Evolutionary conservation across 495 filamentous ascomycete species (phyloP).

Genomic region (Thermochaetoides thermophila): DNA sequence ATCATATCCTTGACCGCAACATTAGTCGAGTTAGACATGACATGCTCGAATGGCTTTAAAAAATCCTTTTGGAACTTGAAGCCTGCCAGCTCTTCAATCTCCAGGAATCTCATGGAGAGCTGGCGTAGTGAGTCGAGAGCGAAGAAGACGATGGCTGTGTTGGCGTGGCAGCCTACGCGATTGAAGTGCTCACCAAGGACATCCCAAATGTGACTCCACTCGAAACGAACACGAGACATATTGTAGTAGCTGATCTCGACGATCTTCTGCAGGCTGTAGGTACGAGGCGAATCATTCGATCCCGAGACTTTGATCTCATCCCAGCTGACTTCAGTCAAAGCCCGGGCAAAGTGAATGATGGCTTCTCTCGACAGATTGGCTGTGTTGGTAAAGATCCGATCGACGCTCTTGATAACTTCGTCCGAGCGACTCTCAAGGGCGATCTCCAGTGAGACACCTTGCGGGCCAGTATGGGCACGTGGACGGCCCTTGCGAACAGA

Average conservation of each 20-base stretch:
- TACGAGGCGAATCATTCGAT: slow-evolving; percentile 84
- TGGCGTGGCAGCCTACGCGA: slow-evolving; percentile 86
- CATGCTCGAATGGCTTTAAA: slow-evolving; percentile 92
- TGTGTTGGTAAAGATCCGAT: slow-evolving; percentile 91
- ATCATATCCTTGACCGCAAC: slow-evolving; percentile 97
- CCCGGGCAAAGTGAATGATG: slow-evolving; percentile 93
- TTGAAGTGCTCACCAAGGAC: slow-evolving; percentile 96
- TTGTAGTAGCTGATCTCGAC: slow-evolving; percentile 99
- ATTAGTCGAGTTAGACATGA: slow-evolving; percentile 81
- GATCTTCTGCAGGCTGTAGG: slow-evolving; percentile 92
- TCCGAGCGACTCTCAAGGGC: slow-evolving; percentile 83
- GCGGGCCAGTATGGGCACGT: slow-evolving; percentile 46
- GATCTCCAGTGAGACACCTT: slow-evolving; percentile 68
- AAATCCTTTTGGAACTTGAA: slow-evolving; percentile 99
- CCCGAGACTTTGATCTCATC: slow-evolving; percentile 96
- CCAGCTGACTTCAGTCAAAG: slow-evolving; percentile 93
- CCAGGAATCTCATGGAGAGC: slow-evolving; percentile 95
- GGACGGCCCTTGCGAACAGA: slow-evolving; percentile 47
- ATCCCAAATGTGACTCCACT: slow-evolving; percentile 96
- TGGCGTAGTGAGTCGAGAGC: slow-evolving; percentile 89
- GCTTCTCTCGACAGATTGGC: slow-evolving; percentile 86
- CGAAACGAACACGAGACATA: slow-evolving; percentile 94
- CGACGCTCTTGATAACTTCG: slow-evolving; percentile 82
- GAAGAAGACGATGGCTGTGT: slow-evolving; percentile 92
- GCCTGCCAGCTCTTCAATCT: slow-evolving; percentile 90